Conservation (phyloP, 768 basidiomycete species). For the Lactifluus pinguis region DNA sequence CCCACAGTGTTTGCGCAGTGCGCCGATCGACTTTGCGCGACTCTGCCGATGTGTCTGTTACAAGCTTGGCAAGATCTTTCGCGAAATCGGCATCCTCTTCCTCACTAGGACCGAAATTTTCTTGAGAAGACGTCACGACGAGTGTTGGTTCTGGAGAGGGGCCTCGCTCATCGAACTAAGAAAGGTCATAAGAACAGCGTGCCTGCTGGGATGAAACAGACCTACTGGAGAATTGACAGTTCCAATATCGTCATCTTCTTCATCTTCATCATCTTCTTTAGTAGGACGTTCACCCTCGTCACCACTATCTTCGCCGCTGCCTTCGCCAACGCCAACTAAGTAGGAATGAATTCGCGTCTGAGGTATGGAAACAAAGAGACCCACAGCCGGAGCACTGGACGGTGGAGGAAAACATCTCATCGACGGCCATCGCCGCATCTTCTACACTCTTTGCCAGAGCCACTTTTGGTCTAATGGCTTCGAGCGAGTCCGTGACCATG, state of each 20-base stretch:
- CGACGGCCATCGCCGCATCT: constrained; percentile 81
- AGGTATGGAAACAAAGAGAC: constrained; percentile 18
- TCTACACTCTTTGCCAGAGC: constrained; percentile 63
- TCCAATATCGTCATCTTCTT: constrained; percentile 48
- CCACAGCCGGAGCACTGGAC: constrained; percentile 52
- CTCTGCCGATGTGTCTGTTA: constrained; percentile 79
- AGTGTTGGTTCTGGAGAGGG: constrained; percentile 72
- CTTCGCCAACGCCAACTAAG: constrained; percentile 32
- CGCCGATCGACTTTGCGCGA: constrained; percentile 83
- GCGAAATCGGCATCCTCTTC: constrained; percentile 92
- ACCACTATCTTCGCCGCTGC: constrained; percentile 50
- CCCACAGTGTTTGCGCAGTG: constrained; percentile 80
- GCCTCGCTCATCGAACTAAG: constrained; percentile 55
- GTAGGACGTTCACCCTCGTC: constrained; percentile 36
- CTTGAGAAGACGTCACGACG: constrained; percentile 61
- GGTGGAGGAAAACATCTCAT: constrained; percentile 73
- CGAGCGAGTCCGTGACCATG: constrained; percentile 90
- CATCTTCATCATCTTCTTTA: constrained; percentile 60
- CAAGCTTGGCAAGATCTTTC: constrained; percentile 91
- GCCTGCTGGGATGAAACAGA: neutral
- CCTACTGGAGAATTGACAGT: constrained; percentile 48
- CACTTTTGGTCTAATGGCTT: constrained; percentile 84
- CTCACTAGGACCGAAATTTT: constrained; percentile 72
- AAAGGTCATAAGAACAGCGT: neutral
- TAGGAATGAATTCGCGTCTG: constrained; percentile 12